Percentiles rank a stretch among this genome's conserved stretches.
Evolutionary conservation across 2,329 filamentous ascomycete genomes (phyloP).

Genomic region (Exophiala dermatitidis): DNA sequence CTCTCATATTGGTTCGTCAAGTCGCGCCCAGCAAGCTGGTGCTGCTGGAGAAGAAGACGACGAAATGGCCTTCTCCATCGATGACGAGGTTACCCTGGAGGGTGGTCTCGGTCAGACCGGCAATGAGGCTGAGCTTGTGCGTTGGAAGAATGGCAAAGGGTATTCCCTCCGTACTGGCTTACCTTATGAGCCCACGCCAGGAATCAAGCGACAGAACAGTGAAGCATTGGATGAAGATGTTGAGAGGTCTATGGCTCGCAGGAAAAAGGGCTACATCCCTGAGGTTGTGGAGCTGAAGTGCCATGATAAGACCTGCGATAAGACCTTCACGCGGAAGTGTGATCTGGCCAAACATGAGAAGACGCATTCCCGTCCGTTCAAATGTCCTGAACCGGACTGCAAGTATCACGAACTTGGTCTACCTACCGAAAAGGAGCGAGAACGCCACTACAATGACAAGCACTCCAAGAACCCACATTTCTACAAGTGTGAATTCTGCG

Average conservation of each 20-base stretch:
- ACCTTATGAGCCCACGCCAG: conserved; percentile 47
- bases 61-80: conserved; percentile 47
- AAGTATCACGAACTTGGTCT: conserved; percentile 86
- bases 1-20: conserved; percentile 68
- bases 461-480: conserved; percentile 73
- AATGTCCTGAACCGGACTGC: conserved; percentile 75
- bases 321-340: conserved; percentile 94
- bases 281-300: conserved; percentile 79
- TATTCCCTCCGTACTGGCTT: conserved; percentile 69
- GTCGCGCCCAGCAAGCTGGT: conserved; percentile 46
- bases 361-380: conserved; percentile 93
- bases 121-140: conserved; percentile 74
- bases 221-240: conserved; percentile 70
- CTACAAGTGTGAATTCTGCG: conserved; percentile 81
- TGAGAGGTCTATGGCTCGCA: conserved; percentile 86
- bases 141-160: conserved; percentile 69
- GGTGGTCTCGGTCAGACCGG: conserved; percentile 78
- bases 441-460: conserved; percentile 93
- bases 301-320: conserved; percentile 67
- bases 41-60: conserved; percentile 45
- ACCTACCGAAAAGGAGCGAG: conserved; percentile 96
- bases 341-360: conserved; percentile 98
- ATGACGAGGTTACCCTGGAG: conserved; percentile 69
- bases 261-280: conserved; percentile 84
- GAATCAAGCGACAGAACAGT: conserved; percentile 48